Evolutionary conservation across 2,329 filamentous ascomycete species (phyloP), one percentile per base, ranked within the genome.

Genomic region (Onygena corvina): DNA sequence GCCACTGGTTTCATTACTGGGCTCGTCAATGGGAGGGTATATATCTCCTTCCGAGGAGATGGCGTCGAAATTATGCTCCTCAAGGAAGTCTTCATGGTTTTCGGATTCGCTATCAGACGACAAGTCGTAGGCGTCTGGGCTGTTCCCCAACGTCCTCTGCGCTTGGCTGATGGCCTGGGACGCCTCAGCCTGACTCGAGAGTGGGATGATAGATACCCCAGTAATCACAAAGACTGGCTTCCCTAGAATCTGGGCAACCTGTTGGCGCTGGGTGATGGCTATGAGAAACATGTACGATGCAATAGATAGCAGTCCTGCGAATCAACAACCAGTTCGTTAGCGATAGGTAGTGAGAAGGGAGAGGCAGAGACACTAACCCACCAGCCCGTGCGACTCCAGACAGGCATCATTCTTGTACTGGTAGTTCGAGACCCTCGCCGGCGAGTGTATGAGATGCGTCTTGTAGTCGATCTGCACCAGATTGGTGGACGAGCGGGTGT

Each of bases 121-220:
- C 20, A n/a, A n/a, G n/a, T 46, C 42, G 30, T 67, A 64, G 3
- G 60, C 63, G 18, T 64, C 65, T 2, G 63, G 49, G 9, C 75
- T 75, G 50, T 58, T 50, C 51, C 48, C 38, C 21, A 42, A 25
- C 20, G 53, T 42, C n/a, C 49, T 31, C 27, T 51, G 46, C 31
- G 54, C 52, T 27, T 50, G 61, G 52, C 69, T 66, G 51, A 96
- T 83, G 6, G 86, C 83, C 23, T 76, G 75, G 53, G 79, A 74
- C 3, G 90, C 89, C 36, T 93, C 86, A 34, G 67, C 64, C 59
- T 83, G 82, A 4, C 84, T 90, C 1, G 81, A 78, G 48, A 92
- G 80, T 0, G 92, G 92, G 4, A 94, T 94, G n/a, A 96, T 71
- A 4, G 87, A 83, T 27, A 96, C 85, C 58, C 93, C 86, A 36